phyloP scores from a whole-genome alignment of 2,329 filamentous ascomycete species.

The Lizonia empirigonia region DNA sequence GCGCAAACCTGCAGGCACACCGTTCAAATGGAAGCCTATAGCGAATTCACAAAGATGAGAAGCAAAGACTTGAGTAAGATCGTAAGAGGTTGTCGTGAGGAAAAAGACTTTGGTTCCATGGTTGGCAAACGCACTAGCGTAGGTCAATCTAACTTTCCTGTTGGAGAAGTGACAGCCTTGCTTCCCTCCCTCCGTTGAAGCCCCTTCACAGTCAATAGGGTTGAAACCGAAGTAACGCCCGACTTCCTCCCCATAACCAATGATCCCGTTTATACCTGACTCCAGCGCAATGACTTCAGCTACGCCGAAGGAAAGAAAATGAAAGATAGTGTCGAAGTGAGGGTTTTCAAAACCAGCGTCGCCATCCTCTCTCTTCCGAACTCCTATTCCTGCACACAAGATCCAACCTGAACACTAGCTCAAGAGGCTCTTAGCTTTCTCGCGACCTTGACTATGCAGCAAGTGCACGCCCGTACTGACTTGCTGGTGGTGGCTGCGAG shows the following conservation, averaged over 20 bases:
- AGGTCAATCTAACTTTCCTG: conserved; percentile 2
- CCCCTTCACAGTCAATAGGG: neutral
- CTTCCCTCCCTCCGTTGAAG: neutral
- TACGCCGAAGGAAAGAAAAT: neutral
- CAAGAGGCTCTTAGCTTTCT: neutral
- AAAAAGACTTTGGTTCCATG: neutral
- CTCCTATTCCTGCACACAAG: neutral
- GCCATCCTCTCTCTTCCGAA: neutral
- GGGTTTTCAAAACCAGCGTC: neutral
- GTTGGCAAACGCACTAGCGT: neutral
- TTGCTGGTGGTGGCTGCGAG: conserved; percentile 32
- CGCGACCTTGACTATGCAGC: neutral
- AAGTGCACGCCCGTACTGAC: conserved; percentile 23
- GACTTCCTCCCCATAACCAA: neutral
- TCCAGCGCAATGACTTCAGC: conserved; percentile 2
- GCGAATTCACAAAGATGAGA: neutral
- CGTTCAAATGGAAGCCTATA: neutral
- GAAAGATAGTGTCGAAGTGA: neutral
- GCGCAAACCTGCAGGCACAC: neutral
- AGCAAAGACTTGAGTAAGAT: neutral
- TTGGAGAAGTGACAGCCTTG: conserved; percentile 1
- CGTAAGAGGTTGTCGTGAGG: neutral
- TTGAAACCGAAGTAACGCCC: neutral
- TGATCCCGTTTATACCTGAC: neutral
- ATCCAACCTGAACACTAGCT: neutral